Conservation (phyloP, 306 rosid genomes). For the Dryas alaskensis region DNA sequence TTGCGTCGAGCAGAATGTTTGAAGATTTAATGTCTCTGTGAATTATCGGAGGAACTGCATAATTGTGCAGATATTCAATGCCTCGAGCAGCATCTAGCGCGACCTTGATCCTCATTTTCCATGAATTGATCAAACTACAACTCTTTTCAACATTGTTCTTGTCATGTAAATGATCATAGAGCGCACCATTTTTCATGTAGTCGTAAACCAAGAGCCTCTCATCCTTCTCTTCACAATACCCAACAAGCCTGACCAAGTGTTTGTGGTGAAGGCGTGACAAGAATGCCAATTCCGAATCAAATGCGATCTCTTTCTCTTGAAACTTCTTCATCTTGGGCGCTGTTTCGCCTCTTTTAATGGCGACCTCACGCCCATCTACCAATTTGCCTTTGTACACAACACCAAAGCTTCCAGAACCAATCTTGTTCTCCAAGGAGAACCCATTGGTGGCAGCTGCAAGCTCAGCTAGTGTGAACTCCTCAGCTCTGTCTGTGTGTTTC, state of each 20-base stretch:
- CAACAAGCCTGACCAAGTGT: conserved; percentile 82
- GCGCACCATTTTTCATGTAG: conserved; percentile 86
- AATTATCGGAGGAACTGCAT: conserved; percentile 92
- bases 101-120: conserved; percentile 86
- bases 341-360: conserved; percentile 71
- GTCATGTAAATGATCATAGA: conserved; percentile 69
- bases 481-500: conserved; percentile 71
- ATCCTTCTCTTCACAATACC: conserved; percentile 78
- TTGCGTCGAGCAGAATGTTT: conserved; percentile 67
- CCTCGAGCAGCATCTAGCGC: conserved; percentile 90
- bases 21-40: conserved; percentile 91
- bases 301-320: conserved; percentile 89
- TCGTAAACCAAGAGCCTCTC: conserved; percentile 88
- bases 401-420: conserved; percentile 93
- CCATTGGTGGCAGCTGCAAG: conserved; percentile 62
- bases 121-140: conserved; percentile 56
- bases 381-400: conserved; percentile 76
- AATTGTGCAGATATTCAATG: conserved; percentile 84
- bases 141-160: conserved; percentile 59
- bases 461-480: conserved; percentile 70
- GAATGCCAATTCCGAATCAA: conserved; percentile 84
- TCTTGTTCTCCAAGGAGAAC: conserved; percentile 61
- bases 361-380: conserved; percentile 72
- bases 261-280: conserved; percentile 88
- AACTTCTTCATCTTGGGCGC: conserved; percentile 50